A percentile compares a stretch with the other conserved stretches of the same genome.
Conservation (phyloP, 2,329 filamentous ascomycete species). For the Nothopassalora personata region DNA sequence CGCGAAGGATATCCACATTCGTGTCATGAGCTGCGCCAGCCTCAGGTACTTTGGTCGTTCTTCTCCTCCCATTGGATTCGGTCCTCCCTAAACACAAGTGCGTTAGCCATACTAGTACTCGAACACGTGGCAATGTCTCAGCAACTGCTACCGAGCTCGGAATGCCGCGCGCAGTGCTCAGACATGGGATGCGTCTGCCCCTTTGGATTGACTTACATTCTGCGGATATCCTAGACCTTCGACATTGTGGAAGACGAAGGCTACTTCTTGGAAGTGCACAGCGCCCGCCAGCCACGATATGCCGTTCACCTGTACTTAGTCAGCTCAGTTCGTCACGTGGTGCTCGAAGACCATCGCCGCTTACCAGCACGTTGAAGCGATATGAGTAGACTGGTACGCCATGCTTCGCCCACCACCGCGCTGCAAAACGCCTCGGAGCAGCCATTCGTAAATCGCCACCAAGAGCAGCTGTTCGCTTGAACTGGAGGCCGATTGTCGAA, state of each 20-base stretch:
- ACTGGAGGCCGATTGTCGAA: slow-evolving; percentile 18
- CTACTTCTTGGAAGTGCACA: slow-evolving; percentile 47
- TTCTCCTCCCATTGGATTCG: slow-evolving; percentile 21
- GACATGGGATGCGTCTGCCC: not conserved
- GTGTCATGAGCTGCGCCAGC: slow-evolving; percentile 46
- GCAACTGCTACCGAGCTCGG: not conserved
- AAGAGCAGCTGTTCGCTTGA: slow-evolving; percentile 20
- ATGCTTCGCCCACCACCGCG: slow-evolving; percentile 20
- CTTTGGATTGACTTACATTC: not conserved
- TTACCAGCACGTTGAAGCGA: slow-evolving; percentile 41
- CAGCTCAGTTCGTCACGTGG: not conserved
- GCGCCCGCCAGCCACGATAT: slow-evolving; percentile 23
- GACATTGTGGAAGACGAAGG: slow-evolving; percentile 52
- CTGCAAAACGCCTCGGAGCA: slow-evolving; percentile 16
- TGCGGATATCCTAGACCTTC: slow-evolving; percentile 33
- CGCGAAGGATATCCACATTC: slow-evolving; percentile 51
- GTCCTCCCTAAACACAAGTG: slow-evolving; percentile 5
- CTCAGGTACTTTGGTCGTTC: slow-evolving; percentile 34
- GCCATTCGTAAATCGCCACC: slow-evolving; percentile 20
- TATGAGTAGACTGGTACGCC: slow-evolving; percentile 34
- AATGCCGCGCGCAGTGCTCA: not conserved
- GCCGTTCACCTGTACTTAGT: slow-evolving; percentile 25
- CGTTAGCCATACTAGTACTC: not conserved
- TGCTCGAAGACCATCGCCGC: slow-evolving; percentile 23
- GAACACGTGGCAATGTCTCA: not conserved